Evolutionary conservation across 2,329 filamentous ascomycete genomes (phyloP).

Genomic region (Trichoderma atroviride): DNA sequence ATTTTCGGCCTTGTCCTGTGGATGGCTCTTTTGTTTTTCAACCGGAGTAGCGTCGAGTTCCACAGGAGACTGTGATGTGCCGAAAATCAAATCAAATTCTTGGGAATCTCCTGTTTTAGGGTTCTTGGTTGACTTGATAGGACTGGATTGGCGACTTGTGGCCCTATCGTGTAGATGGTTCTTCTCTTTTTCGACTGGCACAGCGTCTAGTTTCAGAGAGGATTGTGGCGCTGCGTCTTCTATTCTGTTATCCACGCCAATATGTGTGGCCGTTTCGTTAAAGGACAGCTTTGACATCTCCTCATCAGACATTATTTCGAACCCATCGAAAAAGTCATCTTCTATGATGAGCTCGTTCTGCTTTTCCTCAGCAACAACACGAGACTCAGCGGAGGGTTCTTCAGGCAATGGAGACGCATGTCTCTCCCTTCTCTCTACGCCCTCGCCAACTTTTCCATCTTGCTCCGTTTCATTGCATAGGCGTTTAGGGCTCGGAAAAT

Average conservation of each 20-base stretch:
- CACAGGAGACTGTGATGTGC: slow-evolving; percentile 4
- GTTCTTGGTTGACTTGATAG: not conserved
- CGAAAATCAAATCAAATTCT: slow-evolving; percentile 30
- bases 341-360: not conserved
- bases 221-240: not conserved
- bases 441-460: not conserved
- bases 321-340: not conserved
- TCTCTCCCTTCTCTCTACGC: not conserved
- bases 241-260: not conserved
- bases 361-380: not conserved
- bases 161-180: not conserved
- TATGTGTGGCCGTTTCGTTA: not conserved
- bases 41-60: slow-evolving; percentile 32
- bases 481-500: slow-evolving; percentile 8
- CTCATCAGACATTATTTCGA: slow-evolving; percentile 5
- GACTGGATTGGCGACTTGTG: not conserved
- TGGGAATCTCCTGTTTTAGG: not conserved
- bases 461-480: slow-evolving; percentile 4
- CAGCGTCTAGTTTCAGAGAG: not conserved
- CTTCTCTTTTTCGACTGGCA: not conserved
- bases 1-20: not conserved
- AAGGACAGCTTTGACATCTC: slow-evolving; percentile 6
- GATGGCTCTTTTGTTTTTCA: slow-evolving; percentile 26
- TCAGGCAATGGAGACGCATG: not conserved
- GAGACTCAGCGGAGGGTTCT: not conserved